These are phyloP conservation scores for Phallus indusiatus DNA, from an alignment of 768 basidiomycete species.

Conservation along the genomic window DNA sequence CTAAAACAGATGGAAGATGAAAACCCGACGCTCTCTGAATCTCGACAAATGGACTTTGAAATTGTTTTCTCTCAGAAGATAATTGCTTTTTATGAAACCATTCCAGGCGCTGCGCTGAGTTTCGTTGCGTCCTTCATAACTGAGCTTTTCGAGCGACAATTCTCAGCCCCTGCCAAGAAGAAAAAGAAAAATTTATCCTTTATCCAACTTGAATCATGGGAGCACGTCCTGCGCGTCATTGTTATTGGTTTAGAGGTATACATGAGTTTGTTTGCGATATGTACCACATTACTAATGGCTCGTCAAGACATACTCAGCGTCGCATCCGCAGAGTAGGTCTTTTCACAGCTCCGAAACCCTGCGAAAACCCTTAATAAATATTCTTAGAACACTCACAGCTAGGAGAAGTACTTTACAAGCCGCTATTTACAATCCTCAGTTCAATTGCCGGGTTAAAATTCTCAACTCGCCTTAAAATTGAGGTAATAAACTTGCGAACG, in stretches of 20 bases:
- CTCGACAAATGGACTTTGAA: neutral
- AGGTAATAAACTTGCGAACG: neutral
- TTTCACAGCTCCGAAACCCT: neutral
- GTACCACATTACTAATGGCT: neutral
- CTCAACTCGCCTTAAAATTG: neutral
- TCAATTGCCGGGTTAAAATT: neutral
- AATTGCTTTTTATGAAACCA: neutral
- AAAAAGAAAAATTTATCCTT: neutral
- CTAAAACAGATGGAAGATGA: neutral
- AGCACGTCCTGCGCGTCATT: neutral
- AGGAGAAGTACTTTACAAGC: neutral
- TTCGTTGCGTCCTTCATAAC: neutral
- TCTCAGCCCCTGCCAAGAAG: neutral
- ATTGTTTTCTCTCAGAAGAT: neutral
- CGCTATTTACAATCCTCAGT: neutral
- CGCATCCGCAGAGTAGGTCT: no score
- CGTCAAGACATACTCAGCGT: neutral
- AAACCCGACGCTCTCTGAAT: neutral
- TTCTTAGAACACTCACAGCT: neutral
- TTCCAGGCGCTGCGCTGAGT: neutral
- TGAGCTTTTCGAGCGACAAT: neutral
- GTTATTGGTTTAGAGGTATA: neutral
- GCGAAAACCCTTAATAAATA: neutral
- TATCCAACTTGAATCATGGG: neutral
- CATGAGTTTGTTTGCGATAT: neutral